Evolutionary conservation across 805 yeast species (phyloP), one percentile per base, ranked within the genome.

Genomic region (Grigorovia transvaalensis): DNA sequence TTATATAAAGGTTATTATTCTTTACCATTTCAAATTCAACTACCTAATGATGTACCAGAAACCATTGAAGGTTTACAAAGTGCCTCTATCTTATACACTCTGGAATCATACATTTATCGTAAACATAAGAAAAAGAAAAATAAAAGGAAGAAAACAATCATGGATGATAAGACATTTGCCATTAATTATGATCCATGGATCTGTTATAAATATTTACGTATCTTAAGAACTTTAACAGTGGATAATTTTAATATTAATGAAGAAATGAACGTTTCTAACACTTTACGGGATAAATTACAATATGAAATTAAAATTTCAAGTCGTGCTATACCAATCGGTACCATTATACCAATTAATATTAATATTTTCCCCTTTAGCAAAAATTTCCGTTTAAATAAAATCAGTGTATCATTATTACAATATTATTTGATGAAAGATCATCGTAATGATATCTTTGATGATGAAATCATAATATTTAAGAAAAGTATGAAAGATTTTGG

Each of bases 211-310:
- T 87, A 84, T 59, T 64, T 91, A 13, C 78, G 96, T 44, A 83
- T 90, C 2, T 76, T 91, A 29, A 74, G 97, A 58, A 90, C 97
- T 0, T 71, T 90, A 52, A 80, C 95, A 4, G 75, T 87, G 1
- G 96, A 90, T 66, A 78, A 89, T 17, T 75, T 87, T 35, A 61
- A 71, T 5, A 53, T 65, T 44, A 67, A 64, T 23, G 96, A 90
- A 64, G 88, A 96, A 1, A 84, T 89, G 56, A 86, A 91, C 0
- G 90, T 90, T 41, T 96, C 88, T 52, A 89, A 88, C 63, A 85
- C 89, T 4, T 88, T 96, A 95, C 91, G 95, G 1, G 74, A 79
- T 49, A 88, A 88, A 64, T 82, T 91, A 45, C 96, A 90, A 65
- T 90, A 91, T 66, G 81, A 88, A 15, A 80, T 91, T 51, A 82